Conservation (phyloP, 257 asterid species). For the Echites panduratus region DNA sequence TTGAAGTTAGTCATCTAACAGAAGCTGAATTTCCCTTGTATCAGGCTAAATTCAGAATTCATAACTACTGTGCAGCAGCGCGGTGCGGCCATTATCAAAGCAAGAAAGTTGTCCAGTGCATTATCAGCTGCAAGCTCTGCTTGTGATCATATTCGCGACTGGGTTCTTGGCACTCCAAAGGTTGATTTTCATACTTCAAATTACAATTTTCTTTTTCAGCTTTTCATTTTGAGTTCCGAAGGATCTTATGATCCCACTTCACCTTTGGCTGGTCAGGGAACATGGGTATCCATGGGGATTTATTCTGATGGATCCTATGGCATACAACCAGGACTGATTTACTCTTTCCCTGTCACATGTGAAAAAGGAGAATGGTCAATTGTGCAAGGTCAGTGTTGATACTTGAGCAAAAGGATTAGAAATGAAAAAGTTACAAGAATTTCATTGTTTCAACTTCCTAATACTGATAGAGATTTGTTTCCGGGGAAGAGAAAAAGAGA, state of each 20-base stretch:
- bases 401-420: not conserved
- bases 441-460: not conserved
- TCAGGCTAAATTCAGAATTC: slow-evolving; percentile 59
- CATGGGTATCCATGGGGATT: slow-evolving; percentile 91
- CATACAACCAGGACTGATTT: slow-evolving; percentile 55
- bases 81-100: slow-evolving; percentile 66
- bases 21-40: not conserved
- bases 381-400: slow-evolving; percentile 48
- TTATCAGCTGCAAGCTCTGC: slow-evolving; percentile 82
- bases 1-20: not conserved
- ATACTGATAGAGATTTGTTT: not conserved
- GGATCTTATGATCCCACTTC: too few species aligned
- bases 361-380: slow-evolving; percentile 82
- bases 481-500: too few species aligned
- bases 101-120: slow-evolving; percentile 74
- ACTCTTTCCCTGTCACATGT: slow-evolving; percentile 81
- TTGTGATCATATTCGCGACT: slow-evolving; percentile 78
- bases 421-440: not conserved
- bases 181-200: slow-evolving; percentile 21
- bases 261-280: slow-evolving; percentile 35
- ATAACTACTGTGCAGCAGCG: slow-evolving; percentile 59
- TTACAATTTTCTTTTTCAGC: not conserved
- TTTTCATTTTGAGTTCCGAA: not conserved
- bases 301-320: slow-evolving; percentile 85
- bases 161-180: slow-evolving; percentile 87